Conservation (phyloP, 2,329 filamentous ascomycete genomes). For the Dactylellina leptospora region DNA sequence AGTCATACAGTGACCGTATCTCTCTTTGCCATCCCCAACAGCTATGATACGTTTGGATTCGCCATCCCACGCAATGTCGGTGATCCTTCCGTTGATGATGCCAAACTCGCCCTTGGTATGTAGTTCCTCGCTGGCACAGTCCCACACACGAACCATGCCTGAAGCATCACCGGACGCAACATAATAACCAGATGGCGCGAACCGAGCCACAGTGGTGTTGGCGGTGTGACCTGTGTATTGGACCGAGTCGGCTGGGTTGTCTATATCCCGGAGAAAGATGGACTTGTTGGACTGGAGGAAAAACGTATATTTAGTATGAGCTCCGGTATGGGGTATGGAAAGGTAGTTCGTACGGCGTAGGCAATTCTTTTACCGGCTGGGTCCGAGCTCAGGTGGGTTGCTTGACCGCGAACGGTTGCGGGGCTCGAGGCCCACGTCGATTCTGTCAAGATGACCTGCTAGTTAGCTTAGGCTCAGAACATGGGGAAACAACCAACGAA, state of each 20-base stretch:
- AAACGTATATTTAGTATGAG: constrained; percentile 10
- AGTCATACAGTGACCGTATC: constrained; percentile 59
- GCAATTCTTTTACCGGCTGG: constrained; percentile 89
- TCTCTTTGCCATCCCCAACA: constrained; percentile 91
- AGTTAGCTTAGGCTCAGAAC: constrained; percentile 9
- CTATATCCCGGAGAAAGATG: constrained; percentile 93
- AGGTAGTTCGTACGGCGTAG: constrained; percentile 75
- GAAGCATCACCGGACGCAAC: constrained; percentile 88
- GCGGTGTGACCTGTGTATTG: constrained; percentile 94
- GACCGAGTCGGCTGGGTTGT: constrained; percentile 81
- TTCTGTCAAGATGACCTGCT: constrained; percentile 61
- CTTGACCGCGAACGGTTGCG: constrained; percentile 81
- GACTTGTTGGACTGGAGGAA: constrained; percentile 87
- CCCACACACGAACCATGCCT: constrained; percentile 90
- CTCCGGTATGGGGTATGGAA: not conserved
- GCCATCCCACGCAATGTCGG: constrained; percentile 96
- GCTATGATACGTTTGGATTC: constrained; percentile 96
- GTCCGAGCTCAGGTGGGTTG: constrained; percentile 87
- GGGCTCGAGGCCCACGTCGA: constrained; percentile 86
- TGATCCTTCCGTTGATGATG: constrained; percentile 93
- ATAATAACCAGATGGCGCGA: constrained; percentile 93
- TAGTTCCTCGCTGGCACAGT: constrained; percentile 76
- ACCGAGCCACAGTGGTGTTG: constrained; percentile 88
- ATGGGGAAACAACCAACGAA: not conserved
- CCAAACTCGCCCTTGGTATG: constrained; percentile 92